Percentiles rank a stretch among this genome's conserved stretches.
Conservation (phyloP, 2,329 filamentous ascomycete genomes). For the Davidsoniella eucalypti region DNA sequence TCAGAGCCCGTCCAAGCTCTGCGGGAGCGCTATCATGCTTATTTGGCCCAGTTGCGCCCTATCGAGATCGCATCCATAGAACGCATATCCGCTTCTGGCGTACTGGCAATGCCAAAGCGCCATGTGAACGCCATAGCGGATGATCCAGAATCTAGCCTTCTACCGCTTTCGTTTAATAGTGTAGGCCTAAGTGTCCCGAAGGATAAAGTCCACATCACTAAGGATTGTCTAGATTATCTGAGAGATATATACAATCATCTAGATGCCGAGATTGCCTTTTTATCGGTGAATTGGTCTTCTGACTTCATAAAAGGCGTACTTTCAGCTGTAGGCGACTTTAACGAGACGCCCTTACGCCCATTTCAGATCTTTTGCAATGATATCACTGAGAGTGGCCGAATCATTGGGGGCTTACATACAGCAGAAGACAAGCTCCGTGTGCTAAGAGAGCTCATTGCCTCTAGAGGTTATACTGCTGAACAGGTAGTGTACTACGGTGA, state of each 20-base stretch:
- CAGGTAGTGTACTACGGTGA: slow-evolving; percentile 39
- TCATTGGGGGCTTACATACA: slow-evolving; percentile 26
- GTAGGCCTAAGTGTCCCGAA: slow-evolving; percentile 15
- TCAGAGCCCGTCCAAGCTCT: background rate
- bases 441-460: slow-evolving; percentile 19
- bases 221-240: too few relatives aligned
- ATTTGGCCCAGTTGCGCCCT: slow-evolving; percentile 20
- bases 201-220: too few relatives aligned
- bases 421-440: slow-evolving; percentile 30
- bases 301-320: slow-evolving; percentile 31
- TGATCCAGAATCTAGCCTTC: slow-evolving; percentile 15
- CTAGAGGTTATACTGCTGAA: slow-evolving; percentile 12
- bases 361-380: slow-evolving; percentile 28
- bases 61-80: slow-evolving; percentile 31
- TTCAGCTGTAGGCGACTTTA: slow-evolving; percentile 14
- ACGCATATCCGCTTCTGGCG: slow-evolving; percentile 25
- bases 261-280: slow-evolving; percentile 21
- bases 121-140: slow-evolving; percentile 13
- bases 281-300: slow-evolving; percentile 36
- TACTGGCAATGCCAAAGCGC: slow-evolving; percentile 23
- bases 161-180: slow-evolving; percentile 21
- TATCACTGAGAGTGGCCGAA: slow-evolving; percentile 22
- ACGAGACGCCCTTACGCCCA: too few relatives aligned
- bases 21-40: slow-evolving; percentile 18
- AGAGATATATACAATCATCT: background rate